Evolutionary conservation across 1,284 basidiomycete species (phyloP).

Genomic region (Irpex rosettiformis): DNA sequence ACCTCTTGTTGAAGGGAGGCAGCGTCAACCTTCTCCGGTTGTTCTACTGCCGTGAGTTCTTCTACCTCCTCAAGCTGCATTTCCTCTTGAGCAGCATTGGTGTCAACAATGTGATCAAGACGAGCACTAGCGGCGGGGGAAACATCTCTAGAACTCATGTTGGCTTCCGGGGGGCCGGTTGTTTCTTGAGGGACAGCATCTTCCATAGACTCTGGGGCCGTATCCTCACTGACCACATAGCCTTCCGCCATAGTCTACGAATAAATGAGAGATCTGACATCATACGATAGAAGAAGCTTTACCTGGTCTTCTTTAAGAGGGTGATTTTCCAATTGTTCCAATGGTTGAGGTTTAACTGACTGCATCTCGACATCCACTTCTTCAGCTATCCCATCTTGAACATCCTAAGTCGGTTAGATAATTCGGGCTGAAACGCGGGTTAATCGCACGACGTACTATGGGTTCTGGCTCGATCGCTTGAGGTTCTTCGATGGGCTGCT

Average conservation of each 20-base stretch:
- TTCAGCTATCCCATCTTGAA: slow-evolving; percentile 14
- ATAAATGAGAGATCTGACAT: not conserved
- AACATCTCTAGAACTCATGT: not conserved
- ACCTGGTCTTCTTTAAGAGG: not conserved
- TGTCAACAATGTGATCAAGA: not conserved
- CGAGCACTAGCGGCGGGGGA: not conserved
- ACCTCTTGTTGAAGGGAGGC: no score
- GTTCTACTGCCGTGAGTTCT: not conserved
- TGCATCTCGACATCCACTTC: slow-evolving; percentile 15
- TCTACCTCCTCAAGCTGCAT: not conserved
- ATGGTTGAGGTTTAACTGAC: not conserved
- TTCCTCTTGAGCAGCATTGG: not conserved
- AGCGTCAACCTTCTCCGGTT: not conserved
- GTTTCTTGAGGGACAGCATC: not conserved
- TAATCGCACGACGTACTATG: not conserved
- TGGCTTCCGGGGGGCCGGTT: not conserved
- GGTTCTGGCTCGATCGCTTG: not conserved
- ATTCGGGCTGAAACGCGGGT: not conserved
- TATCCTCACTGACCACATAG: not conserved
- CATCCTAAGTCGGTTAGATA: slow-evolving; percentile 5
- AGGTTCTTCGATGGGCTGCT: not conserved
- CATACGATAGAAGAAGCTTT: not conserved
- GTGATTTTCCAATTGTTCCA: not conserved
- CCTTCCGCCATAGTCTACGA: not conserved
- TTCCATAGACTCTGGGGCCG: not conserved